Evolutionary conservation across 345 rosid genomes (phyloP), one percentile per base, ranked within the genome.

Genomic region (Ceriops zippeliana): DNA sequence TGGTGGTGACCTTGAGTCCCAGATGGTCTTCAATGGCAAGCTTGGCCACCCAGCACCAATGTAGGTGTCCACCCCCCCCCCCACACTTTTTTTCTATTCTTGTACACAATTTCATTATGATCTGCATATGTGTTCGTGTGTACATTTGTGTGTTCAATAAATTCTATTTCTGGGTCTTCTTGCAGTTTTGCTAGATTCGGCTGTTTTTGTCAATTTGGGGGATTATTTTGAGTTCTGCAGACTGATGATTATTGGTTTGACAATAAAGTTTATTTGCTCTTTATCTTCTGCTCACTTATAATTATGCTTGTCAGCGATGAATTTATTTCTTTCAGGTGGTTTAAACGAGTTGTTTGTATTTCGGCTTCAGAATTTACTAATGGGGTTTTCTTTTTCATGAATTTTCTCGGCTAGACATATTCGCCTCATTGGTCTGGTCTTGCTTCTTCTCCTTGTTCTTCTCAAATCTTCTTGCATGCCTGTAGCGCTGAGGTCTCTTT

Each of bases 41-140:
- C 87, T 89, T 28, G 83, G 83, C 28, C 79, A 80, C 75, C 95
- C 90, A 64, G 87, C 98, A 57, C 91, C 96, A 16, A 86, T 76
- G 97, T 71, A 34, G 66, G 79, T 71, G 15, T 37, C 17, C n/a
- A n/a, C n/a, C 21, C 13, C 46, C 26, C 26, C 0, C 26, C 26
- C 26, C 26, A 0, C 26, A 24, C 26, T 46, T 59, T 59, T 61
- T 42, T 42, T 34, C 6, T 34, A 7, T 34, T 34, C 10, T 34
- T 34, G 37, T 42, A 42, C 49, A 42, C 19, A 3, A 42, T 42
- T 42, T 13, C 49, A 42, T 42, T 42, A 7, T 1, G 37, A 42
- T 13, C 49, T 42, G 35, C 72, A 46, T 59, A 1, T 34, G 37
- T 34, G 37, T 7, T 34, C 9, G 37, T 7, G 37, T 1, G 37